These are phyloP conservation scores for Caryopteris hybrid DNA, from an alignment of 305 asterid genomes.

Conservation along the genomic window DNA sequence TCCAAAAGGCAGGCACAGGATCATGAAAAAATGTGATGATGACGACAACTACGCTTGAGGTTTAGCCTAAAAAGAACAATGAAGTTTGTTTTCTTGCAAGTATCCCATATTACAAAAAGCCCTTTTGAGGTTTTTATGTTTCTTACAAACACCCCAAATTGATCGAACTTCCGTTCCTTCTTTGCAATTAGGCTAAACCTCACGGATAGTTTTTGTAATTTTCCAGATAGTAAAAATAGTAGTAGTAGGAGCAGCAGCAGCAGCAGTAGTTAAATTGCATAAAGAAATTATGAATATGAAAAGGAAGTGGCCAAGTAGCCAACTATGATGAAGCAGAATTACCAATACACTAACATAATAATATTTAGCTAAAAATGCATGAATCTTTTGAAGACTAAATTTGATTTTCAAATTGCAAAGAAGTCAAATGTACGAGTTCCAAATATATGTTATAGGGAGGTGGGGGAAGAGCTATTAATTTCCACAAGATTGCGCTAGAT, in stretches of 20 bases:
- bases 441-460: background rate
- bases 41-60: no score
- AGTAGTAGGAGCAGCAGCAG: no score
- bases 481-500: background rate
- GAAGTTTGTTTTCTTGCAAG: no score
- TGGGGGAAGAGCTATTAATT: background rate
- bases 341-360: background rate
- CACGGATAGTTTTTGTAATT: background rate
- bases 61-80: no score
- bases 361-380: background rate
- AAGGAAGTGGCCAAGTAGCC: no score
- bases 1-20: background rate
- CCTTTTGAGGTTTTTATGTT: no score
- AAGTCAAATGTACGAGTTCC: conserved; percentile 1
- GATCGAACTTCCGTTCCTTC: background rate
- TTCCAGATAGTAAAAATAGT: background rate
- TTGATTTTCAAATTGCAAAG: background rate
- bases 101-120: no score
- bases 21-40: no score
- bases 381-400: conserved; percentile 10
- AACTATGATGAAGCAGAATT: background rate
- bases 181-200: background rate
- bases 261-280: no score
- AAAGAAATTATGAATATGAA: background rate
- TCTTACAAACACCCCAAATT: no score